Evolutionary conservation across 345 rosid species (phyloP), one percentile per base, ranked within the genome.

Genomic region (Salix dunnii): DNA sequence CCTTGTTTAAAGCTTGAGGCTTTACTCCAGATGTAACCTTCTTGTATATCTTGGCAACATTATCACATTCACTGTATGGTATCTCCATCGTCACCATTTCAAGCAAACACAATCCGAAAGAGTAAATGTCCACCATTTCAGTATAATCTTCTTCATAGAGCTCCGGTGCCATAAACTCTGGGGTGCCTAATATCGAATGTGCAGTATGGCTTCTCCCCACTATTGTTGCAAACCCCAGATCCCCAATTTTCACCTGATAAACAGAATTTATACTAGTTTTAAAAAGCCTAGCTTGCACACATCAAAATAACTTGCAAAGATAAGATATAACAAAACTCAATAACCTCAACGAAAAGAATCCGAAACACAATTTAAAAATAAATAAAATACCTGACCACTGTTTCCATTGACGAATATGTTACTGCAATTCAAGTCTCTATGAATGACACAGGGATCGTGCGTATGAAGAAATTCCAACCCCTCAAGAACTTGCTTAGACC

Each of bases 141-240:
- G 94, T 89, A 87, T 90, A 90, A 77, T 90, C 91, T 82, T 90
- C 94, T 73, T 89, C 94, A 4, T 85, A 89, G 58, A 90, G 83
- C 85, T 89, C 94, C 1, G 92, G 94, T 70, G 92, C 92, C 94
- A 89, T 90, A 40, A 74, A 90, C 79, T 90, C 94, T 35, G 92
- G 91, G 38, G 92, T 90, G 67, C 92, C 94, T 21, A 90, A 64
- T 75, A 87, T 73, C 23, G 94, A 86, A 81, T 90, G 94, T 2
- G 92, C 92, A 42, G 73, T 83, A 51, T 89, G 92, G 79, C 88
- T 90, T 82, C 77, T 85, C 46, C 91, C 94, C 64, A 87, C 89
- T 63, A 87, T 81, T 68, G 94, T 87, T 48, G 94, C 91, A 72
- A 90, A 75, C 40, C 94, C 94, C n/a, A 89, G 77, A 81, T 90